A percentile compares a stretch with the other conserved stretches of the same genome.
phyloP scores from a whole-genome alignment of 192 early-diverging fungal genomes.

The Rhizophlyctis rosea region DNA sequence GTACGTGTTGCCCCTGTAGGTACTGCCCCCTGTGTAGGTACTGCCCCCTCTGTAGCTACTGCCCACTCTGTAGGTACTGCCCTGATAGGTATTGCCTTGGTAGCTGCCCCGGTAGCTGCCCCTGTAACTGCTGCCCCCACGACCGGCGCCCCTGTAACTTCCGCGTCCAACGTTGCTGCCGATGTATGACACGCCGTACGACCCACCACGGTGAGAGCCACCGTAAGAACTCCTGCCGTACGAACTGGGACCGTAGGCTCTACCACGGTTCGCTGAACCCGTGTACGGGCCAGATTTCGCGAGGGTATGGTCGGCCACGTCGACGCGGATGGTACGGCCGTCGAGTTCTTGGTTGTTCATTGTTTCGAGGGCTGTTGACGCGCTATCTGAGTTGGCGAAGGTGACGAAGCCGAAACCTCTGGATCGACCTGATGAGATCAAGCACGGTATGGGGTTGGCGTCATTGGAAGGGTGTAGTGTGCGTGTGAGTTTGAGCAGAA shows the following conservation, averaged over 20 bases:
- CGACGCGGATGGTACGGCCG: conserved; percentile 76
- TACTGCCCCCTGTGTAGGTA: too few species aligned
- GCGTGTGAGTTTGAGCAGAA: conserved; percentile 2
- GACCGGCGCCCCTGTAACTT: conserved; percentile 29
- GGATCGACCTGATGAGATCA: conserved; percentile 65
- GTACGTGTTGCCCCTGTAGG: not conserved
- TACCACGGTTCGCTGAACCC: too few species aligned
- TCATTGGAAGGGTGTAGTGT: too few species aligned
- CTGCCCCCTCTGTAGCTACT: too few species aligned
- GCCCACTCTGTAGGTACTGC: too few species aligned
- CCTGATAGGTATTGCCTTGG: too few species aligned
- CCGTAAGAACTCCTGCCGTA: conserved; percentile 21
- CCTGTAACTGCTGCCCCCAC: conserved; percentile 13
- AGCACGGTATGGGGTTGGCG: too few species aligned
- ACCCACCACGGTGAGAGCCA: not conserved
- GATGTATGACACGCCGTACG: not conserved
- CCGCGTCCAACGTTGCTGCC: conserved; percentile 5
- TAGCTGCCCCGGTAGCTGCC: conserved; percentile 20
- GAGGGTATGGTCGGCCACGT: conserved; percentile 58
- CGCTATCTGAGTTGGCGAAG: conserved; percentile 37
- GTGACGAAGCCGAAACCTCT: conserved; percentile 88
- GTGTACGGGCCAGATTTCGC: conserved; percentile 22
- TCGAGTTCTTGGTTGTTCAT: conserved; percentile 70
- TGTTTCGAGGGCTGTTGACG: conserved; percentile 56
- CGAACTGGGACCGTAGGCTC: conserved; percentile 17